These are phyloP conservation scores for Colletotrichum navitas DNA, from an alignment of 2,329 filamentous ascomycete genomes.

Conservation along the genomic window DNA sequence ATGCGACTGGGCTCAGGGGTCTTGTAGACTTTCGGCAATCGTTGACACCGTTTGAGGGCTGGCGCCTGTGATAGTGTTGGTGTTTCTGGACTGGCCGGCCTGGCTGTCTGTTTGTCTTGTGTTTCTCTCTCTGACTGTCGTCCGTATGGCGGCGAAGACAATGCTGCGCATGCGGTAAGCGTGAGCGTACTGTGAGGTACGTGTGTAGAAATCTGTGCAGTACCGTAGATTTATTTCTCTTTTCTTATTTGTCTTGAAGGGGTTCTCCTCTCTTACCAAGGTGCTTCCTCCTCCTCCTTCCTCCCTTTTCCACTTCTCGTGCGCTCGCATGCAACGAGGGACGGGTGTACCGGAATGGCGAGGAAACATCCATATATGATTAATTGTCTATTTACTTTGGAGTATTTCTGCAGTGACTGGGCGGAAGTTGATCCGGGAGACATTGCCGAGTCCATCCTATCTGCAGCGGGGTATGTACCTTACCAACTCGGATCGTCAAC, in stretches of 20 bases:
- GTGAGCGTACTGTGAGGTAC: background rate
- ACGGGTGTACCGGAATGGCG: background rate
- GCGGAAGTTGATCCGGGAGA: conserved; percentile 3
- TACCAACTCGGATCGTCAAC: too few relatives aligned
- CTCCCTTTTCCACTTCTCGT: too few relatives aligned
- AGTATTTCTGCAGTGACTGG: background rate
- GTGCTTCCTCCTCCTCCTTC: background rate
- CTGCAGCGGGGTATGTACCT: background rate
- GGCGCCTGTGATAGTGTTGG: conserved; percentile 22
- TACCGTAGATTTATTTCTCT: background rate
- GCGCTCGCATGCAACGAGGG: too few relatives aligned
- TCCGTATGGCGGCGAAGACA: background rate
- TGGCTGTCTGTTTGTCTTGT: background rate
- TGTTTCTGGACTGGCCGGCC: background rate
- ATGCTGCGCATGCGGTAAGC: background rate
- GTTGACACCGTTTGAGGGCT: conserved; percentile 40
- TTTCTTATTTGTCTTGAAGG: background rate
- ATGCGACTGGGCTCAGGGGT: conserved; percentile 40
- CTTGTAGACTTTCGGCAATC: conserved; percentile 42
- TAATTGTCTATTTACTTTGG: too few relatives aligned
- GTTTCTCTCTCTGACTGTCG: background rate
- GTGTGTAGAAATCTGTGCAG: background rate
- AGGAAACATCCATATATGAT: too few relatives aligned
- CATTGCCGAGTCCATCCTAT: background rate
- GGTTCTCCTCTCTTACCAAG: too few relatives aligned